These are phyloP conservation scores for Eremothecium gossypii DNA, from an alignment of 1,139 yeast genomes.

Conservation along the genomic window DNA sequence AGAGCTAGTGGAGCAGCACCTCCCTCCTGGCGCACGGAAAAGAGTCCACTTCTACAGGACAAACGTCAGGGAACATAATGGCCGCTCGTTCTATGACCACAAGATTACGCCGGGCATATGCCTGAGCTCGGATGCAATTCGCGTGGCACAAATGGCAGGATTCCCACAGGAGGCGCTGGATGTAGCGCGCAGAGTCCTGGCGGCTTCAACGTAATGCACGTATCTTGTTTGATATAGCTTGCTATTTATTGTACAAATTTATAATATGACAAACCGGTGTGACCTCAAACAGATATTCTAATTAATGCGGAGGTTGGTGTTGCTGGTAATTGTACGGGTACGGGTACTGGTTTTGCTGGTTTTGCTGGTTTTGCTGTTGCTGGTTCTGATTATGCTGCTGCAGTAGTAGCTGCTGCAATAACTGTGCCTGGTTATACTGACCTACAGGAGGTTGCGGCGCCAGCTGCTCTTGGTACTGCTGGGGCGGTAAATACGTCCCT, in stretches of 20 bases:
- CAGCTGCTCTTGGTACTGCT: background rate
- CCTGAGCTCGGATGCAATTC: constrained; percentile 71
- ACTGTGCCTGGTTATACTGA: constrained; percentile 2
- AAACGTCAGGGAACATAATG: constrained; percentile 38
- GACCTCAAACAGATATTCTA: background rate
- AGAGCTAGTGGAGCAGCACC: constrained; percentile 31
- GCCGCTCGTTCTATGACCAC: constrained; percentile 48
- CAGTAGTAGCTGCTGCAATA: constrained; percentile 5
- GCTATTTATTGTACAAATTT: background rate
- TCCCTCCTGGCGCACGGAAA: constrained; percentile 28
- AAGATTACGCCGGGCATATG: constrained; percentile 63
- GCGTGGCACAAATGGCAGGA: constrained; percentile 77
- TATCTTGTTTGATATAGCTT: no score
- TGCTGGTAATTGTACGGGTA: background rate
- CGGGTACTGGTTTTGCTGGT: constrained; percentile 6
- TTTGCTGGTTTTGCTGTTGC: constrained; percentile 20
- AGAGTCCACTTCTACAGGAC: constrained; percentile 39
- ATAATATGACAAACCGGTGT: background rate
- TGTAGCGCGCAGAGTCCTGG: constrained; percentile 34
- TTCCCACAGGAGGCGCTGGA: constrained; percentile 57
- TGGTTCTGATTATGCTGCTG: constrained; percentile 8
- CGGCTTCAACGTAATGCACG: no score
- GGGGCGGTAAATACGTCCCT: background rate
- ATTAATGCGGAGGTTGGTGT: background rate
- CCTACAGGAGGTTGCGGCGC: background rate